Evolutionary conservation across 192 early-diverging fungal genomes (phyloP).

Genomic region (Phycomyces nitens): DNA sequence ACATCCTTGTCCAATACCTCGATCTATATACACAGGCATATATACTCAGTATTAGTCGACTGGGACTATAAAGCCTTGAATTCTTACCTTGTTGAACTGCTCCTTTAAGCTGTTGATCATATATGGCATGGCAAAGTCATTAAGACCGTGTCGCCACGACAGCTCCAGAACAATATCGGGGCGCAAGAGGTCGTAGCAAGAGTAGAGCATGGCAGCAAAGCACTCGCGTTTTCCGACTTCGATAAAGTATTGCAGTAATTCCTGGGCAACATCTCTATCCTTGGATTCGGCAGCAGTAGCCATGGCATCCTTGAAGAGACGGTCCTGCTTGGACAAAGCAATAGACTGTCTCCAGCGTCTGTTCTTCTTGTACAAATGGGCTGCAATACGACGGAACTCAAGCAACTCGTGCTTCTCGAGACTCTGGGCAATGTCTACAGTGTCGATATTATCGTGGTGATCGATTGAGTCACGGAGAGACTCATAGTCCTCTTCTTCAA

Average conservation of each 20-base stretch:
- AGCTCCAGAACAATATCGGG: slow-evolving; percentile 95
- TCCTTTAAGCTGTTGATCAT: slow-evolving; percentile 91
- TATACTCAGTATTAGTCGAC: background rate
- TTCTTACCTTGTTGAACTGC: slow-evolving; percentile 73
- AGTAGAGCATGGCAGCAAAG: slow-evolving; percentile 89
- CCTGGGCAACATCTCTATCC: slow-evolving; percentile 87
- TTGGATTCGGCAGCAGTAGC: slow-evolving; percentile 92
- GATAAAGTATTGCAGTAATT: slow-evolving; percentile 94
- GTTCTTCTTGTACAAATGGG: slow-evolving; percentile 94
- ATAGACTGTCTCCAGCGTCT: slow-evolving; percentile 96
- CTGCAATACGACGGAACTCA: slow-evolving; percentile 96
- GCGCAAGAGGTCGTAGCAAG: slow-evolving; percentile 92
- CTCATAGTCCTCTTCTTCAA: slow-evolving; percentile 97
- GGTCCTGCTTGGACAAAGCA: slow-evolving; percentile 92
- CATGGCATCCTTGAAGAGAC: slow-evolving; percentile 98
- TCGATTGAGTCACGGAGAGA: slow-evolving; percentile 93
- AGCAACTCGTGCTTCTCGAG: slow-evolving; percentile 95
- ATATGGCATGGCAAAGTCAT: slow-evolving; percentile 97
- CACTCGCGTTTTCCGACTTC: slow-evolving; percentile 88
- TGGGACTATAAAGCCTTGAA: no score
- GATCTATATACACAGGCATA: slow-evolving; percentile 23
- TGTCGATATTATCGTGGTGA: slow-evolving; percentile 93
- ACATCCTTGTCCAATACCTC: slow-evolving; percentile 55
- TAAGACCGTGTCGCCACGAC: slow-evolving; percentile 83
- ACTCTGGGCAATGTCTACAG: slow-evolving; percentile 82